Evolutionary conservation across 179 eudicot species (phyloP).

Genomic region (Silene vulgaris): DNA sequence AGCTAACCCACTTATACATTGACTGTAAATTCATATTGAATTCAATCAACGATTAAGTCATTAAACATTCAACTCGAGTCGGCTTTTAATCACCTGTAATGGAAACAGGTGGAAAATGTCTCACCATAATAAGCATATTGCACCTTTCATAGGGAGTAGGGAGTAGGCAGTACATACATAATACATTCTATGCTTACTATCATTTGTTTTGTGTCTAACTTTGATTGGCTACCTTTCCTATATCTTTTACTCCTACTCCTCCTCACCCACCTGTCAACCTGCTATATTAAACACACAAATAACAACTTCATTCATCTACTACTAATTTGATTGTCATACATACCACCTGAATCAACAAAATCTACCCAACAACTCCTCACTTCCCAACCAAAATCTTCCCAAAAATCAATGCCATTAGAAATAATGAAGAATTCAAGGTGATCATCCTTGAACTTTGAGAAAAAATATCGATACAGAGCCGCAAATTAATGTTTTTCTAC

Average conservation of each 20-base stretch:
- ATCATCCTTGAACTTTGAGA: not conserved
- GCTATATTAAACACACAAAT: not conserved
- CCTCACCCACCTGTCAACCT: constrained; percentile 18
- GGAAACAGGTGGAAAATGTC: too few relatives aligned
- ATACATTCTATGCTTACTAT: not conserved
- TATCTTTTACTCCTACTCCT: not conserved
- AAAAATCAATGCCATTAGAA: not conserved
- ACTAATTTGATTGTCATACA: constrained; percentile 20
- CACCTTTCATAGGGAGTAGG: not conserved
- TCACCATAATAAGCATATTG: too few relatives aligned
- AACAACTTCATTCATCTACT: not conserved
- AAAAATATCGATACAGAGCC: not conserved
- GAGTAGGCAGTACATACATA: not conserved
- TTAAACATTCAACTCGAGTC: too few relatives aligned
- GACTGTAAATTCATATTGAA: too few relatives aligned
- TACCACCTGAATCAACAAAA: constrained; percentile 33
- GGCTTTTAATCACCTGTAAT: too few relatives aligned
- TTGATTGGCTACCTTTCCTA: constrained; percentile 9
- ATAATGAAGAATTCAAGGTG: not conserved
- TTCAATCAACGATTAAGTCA: too few relatives aligned
- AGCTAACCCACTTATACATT: too few relatives aligned
- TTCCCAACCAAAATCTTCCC: not conserved
- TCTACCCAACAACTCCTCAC: constrained; percentile 13
- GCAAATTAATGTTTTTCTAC: too few relatives aligned
- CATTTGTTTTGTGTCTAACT: not conserved